Conservation (phyloP, 2,329 filamentous ascomycete genomes). For the Scedosporium boydii region DNA sequence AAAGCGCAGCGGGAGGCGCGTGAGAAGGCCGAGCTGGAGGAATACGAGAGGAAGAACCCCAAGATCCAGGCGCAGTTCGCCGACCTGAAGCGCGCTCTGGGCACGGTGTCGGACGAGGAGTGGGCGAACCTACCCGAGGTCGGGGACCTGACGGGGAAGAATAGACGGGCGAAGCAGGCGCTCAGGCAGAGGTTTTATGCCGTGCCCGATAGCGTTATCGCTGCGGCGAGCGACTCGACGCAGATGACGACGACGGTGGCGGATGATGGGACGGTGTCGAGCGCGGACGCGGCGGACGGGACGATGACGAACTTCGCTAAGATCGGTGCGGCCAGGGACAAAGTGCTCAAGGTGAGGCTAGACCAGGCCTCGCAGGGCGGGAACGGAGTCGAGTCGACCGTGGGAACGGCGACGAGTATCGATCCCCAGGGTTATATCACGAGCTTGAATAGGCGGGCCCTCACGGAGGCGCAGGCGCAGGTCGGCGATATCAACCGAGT, state of each 20-base stretch:
- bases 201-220: conserved; percentile 90
- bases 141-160: conserved; percentile 92
- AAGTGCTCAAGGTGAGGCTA: conserved; percentile 86
- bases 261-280: conserved; percentile 58
- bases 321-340: conserved; percentile 92
- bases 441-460: conserved; percentile 71
- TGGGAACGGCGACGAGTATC: conserved; percentile 80
- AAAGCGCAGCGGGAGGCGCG: conserved; percentile 90
- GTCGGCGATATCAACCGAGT: conserved; percentile 95
- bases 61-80: conserved; percentile 98
- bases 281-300: conserved; percentile 54
- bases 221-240: conserved; percentile 68
- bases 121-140: conserved; percentile 95
- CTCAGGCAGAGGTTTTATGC: conserved; percentile 83
- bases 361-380: conserved; percentile 73
- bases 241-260: conserved; percentile 84
- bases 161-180: conserved; percentile 75
- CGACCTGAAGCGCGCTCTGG: conserved; percentile 83
- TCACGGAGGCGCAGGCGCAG: conserved; percentile 70
- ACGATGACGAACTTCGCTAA: conserved; percentile 98
- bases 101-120: conserved; percentile 84
- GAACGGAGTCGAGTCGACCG: conserved; percentile 49
- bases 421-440: conserved; percentile 96
- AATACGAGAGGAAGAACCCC: conserved; percentile 94
- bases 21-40: conserved; percentile 81